Base-by-base conservation (phyloP, 2,329 filamentous ascomycete genomes). In the Botrytis porri region DNA sequence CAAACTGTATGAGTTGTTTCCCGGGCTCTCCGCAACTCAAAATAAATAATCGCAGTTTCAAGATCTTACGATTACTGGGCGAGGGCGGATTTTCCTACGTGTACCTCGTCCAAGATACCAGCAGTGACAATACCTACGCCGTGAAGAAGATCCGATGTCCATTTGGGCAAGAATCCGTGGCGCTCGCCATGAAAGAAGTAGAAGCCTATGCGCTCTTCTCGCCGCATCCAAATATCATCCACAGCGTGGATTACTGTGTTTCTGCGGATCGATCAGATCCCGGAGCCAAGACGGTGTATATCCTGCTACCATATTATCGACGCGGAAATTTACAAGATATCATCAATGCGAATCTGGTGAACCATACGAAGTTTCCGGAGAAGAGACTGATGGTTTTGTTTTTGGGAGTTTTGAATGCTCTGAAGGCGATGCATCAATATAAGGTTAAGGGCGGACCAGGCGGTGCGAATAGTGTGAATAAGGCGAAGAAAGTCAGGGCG, bases 1-100 rank as follows among this genome's bases (percentile, higher is more conserved):
- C 93, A 76, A 97, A 95, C 84, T 98, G 95, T 86, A 90, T 98
- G 83, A 95, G 92, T 83, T 99, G 96, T 86, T 98, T 99, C 81
- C 95, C 96, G 22, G 93, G 93, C 78, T 95, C 94, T 76, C 95
- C 96, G 73, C 94, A 95, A 73, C 89, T 99, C 78, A 97, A 96
- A 84, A 96, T 99, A 85, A 98, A 98, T 83, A 92, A 88, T 80
- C 91, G 94, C 75, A 96, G 90, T 84, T 98, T 98, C 87, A 98
- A 98, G 87, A 97, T 99, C 81, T 85, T 97, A 78, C 92, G 96
- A 74, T 86, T 99, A 69, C 88, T 99, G 5, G 96, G 96, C 82
- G 96, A 99, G 92, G 96, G 96, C 81, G 96, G 96, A 80, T 99
- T 99, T 86, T 97, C 94, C 77, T 99, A 98, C 83, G 96, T 99